Evolutionary conservation across 169 alveolate species (phyloP), one percentile per base, ranked within the genome.

Genomic region (Pseudocohnilembus persalinus): DNA sequence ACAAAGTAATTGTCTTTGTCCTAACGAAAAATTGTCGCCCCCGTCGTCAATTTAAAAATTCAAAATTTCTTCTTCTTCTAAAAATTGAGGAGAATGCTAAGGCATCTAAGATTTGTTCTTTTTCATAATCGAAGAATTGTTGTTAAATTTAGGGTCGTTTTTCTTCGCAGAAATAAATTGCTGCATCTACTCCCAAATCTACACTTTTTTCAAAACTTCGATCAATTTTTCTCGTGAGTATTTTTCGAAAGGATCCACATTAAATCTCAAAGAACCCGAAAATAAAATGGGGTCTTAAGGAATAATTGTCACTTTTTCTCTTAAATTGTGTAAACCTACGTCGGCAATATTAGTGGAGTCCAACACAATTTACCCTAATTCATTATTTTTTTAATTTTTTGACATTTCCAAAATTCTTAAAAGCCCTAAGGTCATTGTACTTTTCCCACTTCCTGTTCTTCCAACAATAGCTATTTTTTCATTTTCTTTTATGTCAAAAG

Each of bases 361-460:
- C 4, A 90, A 83, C 31, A 30, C 76, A 63, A 89, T 86, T 73
- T 73, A 63, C 11, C 91, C 89, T 49, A 76, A 82, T 29, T 29
- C 31, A 16, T 82, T 83, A 73, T 81, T 20, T 72, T 72, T 31
- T n/a, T 73, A 87, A 15, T 83, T 92, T 0, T 83, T 64, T 68
- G 34, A 79, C 28, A 91, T 76, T 77, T 90, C 94, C 64, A 86
- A 77, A 63, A 83, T 74, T 83, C 78, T 83, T 65, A 75, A 75
- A 27, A 83, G 31, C 30, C 78, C 93, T 0, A 90, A 83, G 24
- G 94, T 89, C 1, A 95, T 64, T 15, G 97, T 91, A 65, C 94
- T 84, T 84, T 96, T 96, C 15, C 98, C 98, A 74, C 97, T 92
- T 63, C 98, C 98, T 20, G 97, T 96, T 72, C 96, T 88, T 0